Evolutionary conservation across 2,329 filamentous ascomycete species (phyloP), one percentile per base, ranked within the genome.

Genomic region (Cercospora zeae-maydis): DNA sequence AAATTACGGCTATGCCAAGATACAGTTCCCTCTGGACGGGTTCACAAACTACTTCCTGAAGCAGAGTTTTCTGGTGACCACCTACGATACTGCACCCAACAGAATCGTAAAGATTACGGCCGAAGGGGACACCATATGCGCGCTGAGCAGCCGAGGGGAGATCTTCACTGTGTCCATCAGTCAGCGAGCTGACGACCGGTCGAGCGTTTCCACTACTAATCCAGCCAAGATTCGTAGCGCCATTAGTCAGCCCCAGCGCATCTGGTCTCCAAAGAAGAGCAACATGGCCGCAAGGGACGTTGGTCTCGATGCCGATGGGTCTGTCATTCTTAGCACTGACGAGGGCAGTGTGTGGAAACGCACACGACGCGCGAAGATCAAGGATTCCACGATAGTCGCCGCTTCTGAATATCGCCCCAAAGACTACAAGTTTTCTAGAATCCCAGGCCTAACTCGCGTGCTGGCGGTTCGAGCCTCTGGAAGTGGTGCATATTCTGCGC

Each of bases 261-360:
- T 97, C 27, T 99, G 95, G 95, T 91, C 89, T 31, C 88, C 93
- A 2, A 88, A 89, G 69, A 97, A 96, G 73, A 89, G 91, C 63
- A 85, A 87, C 61, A 88, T 89, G 86, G 92, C 92, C 3, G 93
- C 91, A 31, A 85, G 86, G 58, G 96, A 96, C 63, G 91, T 96
- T 1, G 90, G 87, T 65, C 88, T 98, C 2, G 92, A 93, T 37
- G 92, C 96, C 74, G 90, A 98, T 75, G 95, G 93, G 2, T 96
- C 93, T 0, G 91, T 99, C 67, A 96, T 99, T 60, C 87, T 99
- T 66, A 93, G 92, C 67, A 99, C 95, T 0, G 85, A 92, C 63
- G 93, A 92, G 45, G 95, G 95, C 2, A 93, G 91, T 53, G 93
- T 97, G 0, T 99, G 93, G 93, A 88, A 88, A 69, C 88, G 93